These are phyloP conservation scores for Marsdenia floribunda DNA, from an alignment of 257 asterid genomes.

Conservation along the genomic window DNA sequence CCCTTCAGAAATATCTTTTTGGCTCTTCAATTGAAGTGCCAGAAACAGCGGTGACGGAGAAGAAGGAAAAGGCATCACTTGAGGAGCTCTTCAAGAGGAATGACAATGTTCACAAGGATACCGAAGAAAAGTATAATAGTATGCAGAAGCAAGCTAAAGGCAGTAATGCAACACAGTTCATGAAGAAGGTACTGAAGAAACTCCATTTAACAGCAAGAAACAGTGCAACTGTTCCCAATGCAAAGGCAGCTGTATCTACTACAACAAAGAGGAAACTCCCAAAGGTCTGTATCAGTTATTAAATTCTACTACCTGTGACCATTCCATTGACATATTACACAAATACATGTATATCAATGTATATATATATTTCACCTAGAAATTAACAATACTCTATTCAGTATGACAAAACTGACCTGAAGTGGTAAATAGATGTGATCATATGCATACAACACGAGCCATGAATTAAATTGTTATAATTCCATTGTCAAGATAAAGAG, in stretches of 20 bases:
- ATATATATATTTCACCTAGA: neutral
- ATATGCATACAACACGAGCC: too few relatives aligned
- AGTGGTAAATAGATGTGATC: neutral
- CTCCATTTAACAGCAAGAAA: conserved; percentile 34
- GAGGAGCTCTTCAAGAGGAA: conserved; percentile 48
- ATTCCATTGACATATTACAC: neutral
- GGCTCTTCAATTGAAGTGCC: conserved; percentile 47
- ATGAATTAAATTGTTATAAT: too few relatives aligned
- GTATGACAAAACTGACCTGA: neutral
- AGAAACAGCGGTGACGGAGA: conserved; percentile 28
- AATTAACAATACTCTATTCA: neutral
- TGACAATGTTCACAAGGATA: conserved; percentile 22
- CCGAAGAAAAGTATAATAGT: conserved; percentile 24
- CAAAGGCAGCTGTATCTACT: conserved; percentile 33
- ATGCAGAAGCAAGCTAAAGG: conserved; percentile 30
- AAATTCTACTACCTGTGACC: conserved; percentile 7
- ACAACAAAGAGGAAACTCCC: conserved; percentile 51
- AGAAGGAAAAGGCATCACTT: conserved; percentile 49
- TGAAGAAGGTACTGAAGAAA: conserved; percentile 64
- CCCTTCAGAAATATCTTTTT: conserved; percentile 66
- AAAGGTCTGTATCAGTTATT: conserved; percentile 45
- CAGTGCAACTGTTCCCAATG: conserved; percentile 34
- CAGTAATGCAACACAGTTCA: conserved; percentile 31
- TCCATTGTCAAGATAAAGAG: too few relatives aligned
- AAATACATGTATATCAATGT: too few relatives aligned